Base-by-base conservation (phyloP, 208 protist species). In the Trypanosoma cruzi region DNA sequence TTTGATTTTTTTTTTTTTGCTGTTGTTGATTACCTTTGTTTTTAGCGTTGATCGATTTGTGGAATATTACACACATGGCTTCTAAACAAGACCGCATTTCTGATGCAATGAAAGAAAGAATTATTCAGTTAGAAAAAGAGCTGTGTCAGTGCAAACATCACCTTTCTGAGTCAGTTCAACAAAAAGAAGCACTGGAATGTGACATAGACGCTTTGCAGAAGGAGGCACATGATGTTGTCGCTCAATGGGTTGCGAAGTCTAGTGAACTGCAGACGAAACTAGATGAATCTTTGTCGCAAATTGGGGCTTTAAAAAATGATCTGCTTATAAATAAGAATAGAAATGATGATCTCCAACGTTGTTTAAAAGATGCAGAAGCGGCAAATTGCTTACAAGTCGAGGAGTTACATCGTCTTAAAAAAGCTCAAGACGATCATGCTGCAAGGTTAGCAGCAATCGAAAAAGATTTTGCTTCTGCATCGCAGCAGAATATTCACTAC, bases 111-210 rank as follows among this genome's bases (percentile, higher is more conserved):
- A 86, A 82, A 40, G 73, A 86, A 63, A 84, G 86, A 28, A 89
- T 95, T 73, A 55, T 79, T 0, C 89, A 95, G 48, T 71, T 95
- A 18, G 89, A 95, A 66, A 54, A 55, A 8, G 89, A 95, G 59
- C 55, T 94, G 4, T 40, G 40, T 2, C 48, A 57, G 26, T 75
- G 83, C 29, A 72, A 74, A 26, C 61, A 80, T 2, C 58, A 64
- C 2, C 49, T 86, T n/a, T 31, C 63, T 0, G 56, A 65, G 20
- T 52, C 71, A 1, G 50, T 66, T 14, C 37, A 44, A 11, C 37
- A 79, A 68, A 85, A 82, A 13, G 80, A 85, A 32, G 65, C 77
- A n/a, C 60, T 83, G 28, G 75, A 86, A 49, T 58, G 75, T 49
- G 79, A 89, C 28, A 85, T 84, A 58, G 69, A 85, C 3, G 55